Percentiles rank a stretch among this genome's conserved stretches.
phyloP scores from a whole-genome alignment of 2,329 filamentous ascomycete species.

The Mycosphaerella sp. region DNA sequence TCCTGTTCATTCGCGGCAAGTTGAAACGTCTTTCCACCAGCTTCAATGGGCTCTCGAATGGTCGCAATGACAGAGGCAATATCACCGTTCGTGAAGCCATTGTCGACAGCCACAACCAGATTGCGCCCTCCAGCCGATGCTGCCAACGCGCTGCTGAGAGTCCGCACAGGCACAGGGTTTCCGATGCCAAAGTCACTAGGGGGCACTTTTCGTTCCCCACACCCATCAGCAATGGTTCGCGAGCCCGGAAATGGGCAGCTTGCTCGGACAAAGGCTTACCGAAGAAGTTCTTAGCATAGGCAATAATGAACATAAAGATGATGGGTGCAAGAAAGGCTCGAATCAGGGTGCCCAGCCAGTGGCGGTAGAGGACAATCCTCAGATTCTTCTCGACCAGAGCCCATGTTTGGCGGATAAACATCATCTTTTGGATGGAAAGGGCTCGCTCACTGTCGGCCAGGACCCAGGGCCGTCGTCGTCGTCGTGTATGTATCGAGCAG shows the following conservation, averaged over 20 bases:
- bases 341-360: constrained; percentile 49
- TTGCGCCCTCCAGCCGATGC: constrained; percentile 54
- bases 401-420: constrained; percentile 45
- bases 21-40: constrained; percentile 50
- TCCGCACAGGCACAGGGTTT: constrained; percentile 52
- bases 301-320: constrained; percentile 46
- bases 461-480: background rate
- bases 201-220: constrained; percentile 42
- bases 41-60: constrained; percentile 53
- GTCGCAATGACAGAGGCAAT: constrained; percentile 64
- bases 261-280: constrained; percentile 21
- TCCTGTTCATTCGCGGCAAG: constrained; percentile 51
- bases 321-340: constrained; percentile 53
- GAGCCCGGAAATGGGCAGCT: too few relatives aligned
- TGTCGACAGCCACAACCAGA: constrained; percentile 73
- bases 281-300: constrained; percentile 68
- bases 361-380: constrained; percentile 48
- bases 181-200: constrained; percentile 71
- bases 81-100: constrained; percentile 58
- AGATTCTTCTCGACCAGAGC: constrained; percentile 54
- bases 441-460: background rate
- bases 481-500: background rate
- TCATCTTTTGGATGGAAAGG: constrained; percentile 14
- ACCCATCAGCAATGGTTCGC: too few relatives aligned
- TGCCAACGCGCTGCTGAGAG: constrained; percentile 57